Conservation (phyloP, 2,329 filamentous ascomycete species). For the Cytospora piceicola region DNA sequence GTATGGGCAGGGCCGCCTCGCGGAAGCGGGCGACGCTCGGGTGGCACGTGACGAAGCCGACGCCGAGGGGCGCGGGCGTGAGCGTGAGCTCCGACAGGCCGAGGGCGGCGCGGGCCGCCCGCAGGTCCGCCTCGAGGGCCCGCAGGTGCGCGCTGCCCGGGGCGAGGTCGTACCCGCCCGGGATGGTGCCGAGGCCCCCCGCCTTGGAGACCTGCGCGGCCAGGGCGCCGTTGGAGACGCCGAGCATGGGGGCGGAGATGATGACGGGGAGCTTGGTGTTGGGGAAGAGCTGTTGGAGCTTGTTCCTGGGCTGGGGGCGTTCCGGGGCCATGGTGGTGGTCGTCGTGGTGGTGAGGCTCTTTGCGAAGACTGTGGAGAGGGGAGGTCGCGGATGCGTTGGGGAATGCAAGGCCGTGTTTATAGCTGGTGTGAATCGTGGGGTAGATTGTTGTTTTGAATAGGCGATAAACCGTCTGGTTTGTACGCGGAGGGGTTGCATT, state of each 20-base stretch:
- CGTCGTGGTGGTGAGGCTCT: neutral
- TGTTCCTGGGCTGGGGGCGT: slow-evolving; percentile 17
- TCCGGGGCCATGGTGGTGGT: slow-evolving; percentile 25
- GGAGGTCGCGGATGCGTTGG: neutral
- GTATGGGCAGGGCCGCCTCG: slow-evolving; percentile 52
- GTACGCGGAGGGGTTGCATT: neutral
- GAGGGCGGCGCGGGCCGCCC: slow-evolving; percentile 35
- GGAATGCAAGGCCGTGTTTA: neutral
- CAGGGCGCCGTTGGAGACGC: slow-evolving; percentile 42
- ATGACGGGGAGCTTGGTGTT: slow-evolving; percentile 43
- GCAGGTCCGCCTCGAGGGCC: slow-evolving; percentile 41
- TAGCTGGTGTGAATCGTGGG: neutral
- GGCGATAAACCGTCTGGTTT: neutral
- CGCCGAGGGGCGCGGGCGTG: slow-evolving; percentile 53
- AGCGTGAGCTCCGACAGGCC: slow-evolving; percentile 33
- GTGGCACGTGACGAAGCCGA: slow-evolving; percentile 66
- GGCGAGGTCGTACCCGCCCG: slow-evolving; percentile 40
- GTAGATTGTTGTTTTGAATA: neutral
- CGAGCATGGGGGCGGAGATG: slow-evolving; percentile 48
- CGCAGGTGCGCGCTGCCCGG: slow-evolving; percentile 37
- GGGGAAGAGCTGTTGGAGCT: slow-evolving; percentile 41
- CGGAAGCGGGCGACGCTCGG: slow-evolving; percentile 45
- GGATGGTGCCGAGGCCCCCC: slow-evolving; percentile 45
- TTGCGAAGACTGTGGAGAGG: neutral
- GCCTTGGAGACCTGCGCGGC: slow-evolving; percentile 46